These are phyloP conservation scores for Candida patagonica DNA, from an alignment of 805 yeast species.

Conservation along the genomic window DNA sequence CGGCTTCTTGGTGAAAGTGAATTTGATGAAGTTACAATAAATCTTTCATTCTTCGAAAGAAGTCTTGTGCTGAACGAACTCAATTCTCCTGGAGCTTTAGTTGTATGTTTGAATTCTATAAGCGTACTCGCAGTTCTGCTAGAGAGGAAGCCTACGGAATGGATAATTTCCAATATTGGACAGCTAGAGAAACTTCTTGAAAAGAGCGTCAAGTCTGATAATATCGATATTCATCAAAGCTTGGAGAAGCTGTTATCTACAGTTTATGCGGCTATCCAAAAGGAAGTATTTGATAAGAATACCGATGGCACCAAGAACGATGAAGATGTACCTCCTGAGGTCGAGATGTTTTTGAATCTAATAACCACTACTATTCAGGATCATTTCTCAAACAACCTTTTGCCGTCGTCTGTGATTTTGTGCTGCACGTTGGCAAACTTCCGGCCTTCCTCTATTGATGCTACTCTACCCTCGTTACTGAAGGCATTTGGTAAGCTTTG, in stretches of 20 bases:
- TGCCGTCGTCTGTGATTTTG: constrained; percentile 73
- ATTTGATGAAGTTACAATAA: constrained; percentile 89
- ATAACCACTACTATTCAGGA: constrained; percentile 66
- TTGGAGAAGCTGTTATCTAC: constrained; percentile 46
- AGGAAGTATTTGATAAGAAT: constrained; percentile 44
- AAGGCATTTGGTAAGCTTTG: constrained; percentile 82
- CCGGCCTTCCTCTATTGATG: constrained; percentile 65
- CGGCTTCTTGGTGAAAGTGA: constrained; percentile 59
- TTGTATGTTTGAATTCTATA: constrained; percentile 80
- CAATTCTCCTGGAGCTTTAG: constrained; percentile 46
- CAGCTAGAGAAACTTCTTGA: constrained; percentile 68
- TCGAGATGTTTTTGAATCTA: constrained; percentile 49
- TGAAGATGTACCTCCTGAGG: constrained; percentile 52
- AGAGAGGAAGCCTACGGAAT: constrained; percentile 62
- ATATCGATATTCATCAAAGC: constrained; percentile 53
- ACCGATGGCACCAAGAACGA: constrained; percentile 39
- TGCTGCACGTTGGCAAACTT: constrained; percentile 60
- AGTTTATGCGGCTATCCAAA: constrained; percentile 1
- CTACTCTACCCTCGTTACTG: constrained; percentile 67
- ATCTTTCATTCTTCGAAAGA: constrained; percentile 78
- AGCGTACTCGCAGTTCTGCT: constrained; percentile 80
- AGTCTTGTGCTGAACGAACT: constrained; percentile 74
- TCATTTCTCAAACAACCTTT: constrained; percentile 60
- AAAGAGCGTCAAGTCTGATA: constrained; percentile 71
- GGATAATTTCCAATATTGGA: constrained; percentile 68